Percentiles rank a stretch among this genome's conserved stretches.
These are phyloP conservation scores for Cystobasidium pallidum DNA, from an alignment of 1,284 basidiomycete species.

Conservation along the genomic window DNA sequence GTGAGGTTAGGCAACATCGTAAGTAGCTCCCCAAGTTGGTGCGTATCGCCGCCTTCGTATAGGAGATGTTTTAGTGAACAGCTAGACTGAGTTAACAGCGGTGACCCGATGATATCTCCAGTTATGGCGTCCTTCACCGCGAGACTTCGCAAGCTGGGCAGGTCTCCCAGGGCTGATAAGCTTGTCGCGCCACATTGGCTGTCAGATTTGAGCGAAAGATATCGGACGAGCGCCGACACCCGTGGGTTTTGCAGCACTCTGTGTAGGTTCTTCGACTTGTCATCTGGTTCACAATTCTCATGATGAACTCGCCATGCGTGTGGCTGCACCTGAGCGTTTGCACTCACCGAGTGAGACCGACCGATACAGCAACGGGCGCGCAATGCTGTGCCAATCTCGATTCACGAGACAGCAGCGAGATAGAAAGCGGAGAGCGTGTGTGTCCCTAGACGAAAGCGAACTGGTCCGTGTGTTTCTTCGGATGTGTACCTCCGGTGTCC, in stretches of 20 bases:
- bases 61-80: conserved; percentile 21
- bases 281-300: no score
- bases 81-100: background rate
- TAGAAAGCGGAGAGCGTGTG: conserved; percentile 2
- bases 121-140: background rate
- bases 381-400: conserved; percentile 9
- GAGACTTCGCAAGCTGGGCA: conserved; percentile 6
- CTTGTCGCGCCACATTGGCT: background rate
- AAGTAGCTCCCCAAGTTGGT: conserved; percentile 5
- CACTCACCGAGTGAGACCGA: background rate
- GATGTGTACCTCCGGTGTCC: conserved; percentile 13
- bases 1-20: conserved; percentile 3
- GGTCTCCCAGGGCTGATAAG: conserved; percentile 2
- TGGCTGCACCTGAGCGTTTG: no score
- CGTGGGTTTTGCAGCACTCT: background rate
- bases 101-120: background rate
- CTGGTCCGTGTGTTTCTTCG: background rate
- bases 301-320: background rate
- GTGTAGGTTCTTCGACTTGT: background rate
- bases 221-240: background rate
- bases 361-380: conserved; percentile 13
- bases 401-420: conserved; percentile 30
- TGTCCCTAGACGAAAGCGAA: background rate
- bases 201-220: background rate
- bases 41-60: conserved; percentile 25